These are phyloP conservation scores for Neofusicoccum sp. DNA, from an alignment of 2,329 filamentous ascomycete genomes.

Conservation along the genomic window DNA sequence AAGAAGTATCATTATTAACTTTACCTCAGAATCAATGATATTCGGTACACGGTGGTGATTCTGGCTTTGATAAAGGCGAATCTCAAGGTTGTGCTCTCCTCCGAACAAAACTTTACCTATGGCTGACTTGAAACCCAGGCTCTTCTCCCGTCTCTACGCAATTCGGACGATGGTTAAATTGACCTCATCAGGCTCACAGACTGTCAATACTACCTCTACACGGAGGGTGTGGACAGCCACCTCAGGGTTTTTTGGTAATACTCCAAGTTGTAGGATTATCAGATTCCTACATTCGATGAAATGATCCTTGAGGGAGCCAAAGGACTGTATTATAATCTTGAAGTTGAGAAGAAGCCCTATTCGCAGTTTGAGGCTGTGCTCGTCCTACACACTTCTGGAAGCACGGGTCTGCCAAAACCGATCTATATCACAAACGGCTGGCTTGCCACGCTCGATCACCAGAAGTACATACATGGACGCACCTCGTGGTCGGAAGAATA, in stretches of 20 bases:
- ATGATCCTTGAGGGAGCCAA: slow-evolving; percentile 14
- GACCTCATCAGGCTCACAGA: slow-evolving; percentile 13
- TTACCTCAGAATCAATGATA: slow-evolving; percentile 3
- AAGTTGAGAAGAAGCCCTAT: slow-evolving; percentile 12
- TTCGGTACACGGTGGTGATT: slow-evolving; percentile 17
- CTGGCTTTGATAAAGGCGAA: slow-evolving; percentile 20
- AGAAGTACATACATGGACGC: slow-evolving; percentile 26
- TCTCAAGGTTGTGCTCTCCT: slow-evolving; percentile 2
- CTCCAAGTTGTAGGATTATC: neutral
- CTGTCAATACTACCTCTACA: slow-evolving; percentile 15
- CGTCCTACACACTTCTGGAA: slow-evolving; percentile 39
- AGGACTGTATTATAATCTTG: neutral
- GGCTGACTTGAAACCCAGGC: neutral
- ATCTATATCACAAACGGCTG: slow-evolving; percentile 28
- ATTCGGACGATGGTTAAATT: slow-evolving; percentile 20
- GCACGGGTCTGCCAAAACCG: slow-evolving; percentile 39
- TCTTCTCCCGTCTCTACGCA: slow-evolving; percentile 19
- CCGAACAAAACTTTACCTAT: neutral
- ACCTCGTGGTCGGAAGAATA: slow-evolving; percentile 22
- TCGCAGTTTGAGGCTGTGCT: slow-evolving; percentile 28
- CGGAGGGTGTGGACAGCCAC: slow-evolving; percentile 13
- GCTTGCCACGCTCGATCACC: slow-evolving; percentile 25
- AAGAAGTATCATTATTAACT: neutral
- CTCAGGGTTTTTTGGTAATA: slow-evolving; percentile 6
- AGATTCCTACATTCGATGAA: slow-evolving; percentile 16